A percentile compares a stretch with the other conserved stretches of the same genome.
phyloP scores from a whole-genome alignment of 2,329 filamentous ascomycete species.

The Dryadomyces quercus-mongolicae region DNA sequence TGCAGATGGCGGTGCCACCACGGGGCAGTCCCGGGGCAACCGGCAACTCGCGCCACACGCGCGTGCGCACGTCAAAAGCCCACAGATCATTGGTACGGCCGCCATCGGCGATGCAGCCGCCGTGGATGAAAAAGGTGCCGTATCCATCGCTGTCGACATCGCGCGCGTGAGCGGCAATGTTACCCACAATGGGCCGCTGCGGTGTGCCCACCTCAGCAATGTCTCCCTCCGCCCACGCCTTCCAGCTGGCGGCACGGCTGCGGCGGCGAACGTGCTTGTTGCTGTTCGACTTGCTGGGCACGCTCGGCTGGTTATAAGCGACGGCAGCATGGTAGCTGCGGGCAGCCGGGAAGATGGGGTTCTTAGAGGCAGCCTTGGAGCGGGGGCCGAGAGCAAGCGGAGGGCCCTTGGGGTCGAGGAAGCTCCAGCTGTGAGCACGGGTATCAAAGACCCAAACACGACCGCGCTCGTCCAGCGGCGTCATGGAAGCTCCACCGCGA shows the following conservation, averaged over 20 bases:
- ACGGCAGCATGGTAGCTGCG: constrained; percentile 60
- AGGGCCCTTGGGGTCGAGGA: constrained; percentile 39
- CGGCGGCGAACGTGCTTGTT: constrained; percentile 17
- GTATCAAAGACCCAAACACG: constrained; percentile 68
- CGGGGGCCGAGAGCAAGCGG: constrained; percentile 26
- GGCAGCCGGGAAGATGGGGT: constrained; percentile 40
- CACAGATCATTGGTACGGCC: constrained; percentile 59
- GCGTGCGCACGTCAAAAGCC: constrained; percentile 57
- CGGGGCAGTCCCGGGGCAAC: constrained; percentile 54
- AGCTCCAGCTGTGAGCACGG: constrained; percentile 49
- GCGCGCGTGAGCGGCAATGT: constrained; percentile 42
- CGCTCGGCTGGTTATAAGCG: constrained; percentile 23
- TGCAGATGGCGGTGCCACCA: constrained; percentile 55
- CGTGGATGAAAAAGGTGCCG: constrained; percentile 64
- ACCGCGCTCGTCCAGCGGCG: constrained; percentile 60
- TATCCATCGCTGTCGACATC: constrained; percentile 51
- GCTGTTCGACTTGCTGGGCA: background rate
- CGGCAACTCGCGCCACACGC: constrained; percentile 56
- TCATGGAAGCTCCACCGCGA: constrained; percentile 56
- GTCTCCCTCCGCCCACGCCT: constrained; percentile 44
- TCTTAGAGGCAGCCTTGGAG: constrained; percentile 10
- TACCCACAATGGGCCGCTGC: constrained; percentile 46
- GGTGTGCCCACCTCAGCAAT: constrained; percentile 41
- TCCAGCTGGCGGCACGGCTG: constrained; percentile 33
- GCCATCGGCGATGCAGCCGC: constrained; percentile 55